Base-by-base conservation (phyloP, 495 filamentous ascomycete species). In the Filosporella fistucella region DNA sequence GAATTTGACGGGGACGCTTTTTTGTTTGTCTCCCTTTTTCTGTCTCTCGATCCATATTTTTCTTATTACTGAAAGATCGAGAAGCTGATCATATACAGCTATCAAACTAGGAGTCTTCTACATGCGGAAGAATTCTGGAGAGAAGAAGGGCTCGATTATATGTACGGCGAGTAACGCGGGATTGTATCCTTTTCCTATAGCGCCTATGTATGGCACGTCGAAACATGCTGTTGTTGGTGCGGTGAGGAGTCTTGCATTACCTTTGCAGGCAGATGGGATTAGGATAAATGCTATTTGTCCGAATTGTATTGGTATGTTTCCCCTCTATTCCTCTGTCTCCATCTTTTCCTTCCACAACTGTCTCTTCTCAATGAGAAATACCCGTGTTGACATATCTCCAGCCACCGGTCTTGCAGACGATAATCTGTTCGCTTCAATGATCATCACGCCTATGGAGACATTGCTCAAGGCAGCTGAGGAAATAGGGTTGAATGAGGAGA, bases 131-230 rank as follows among this genome's bases (percentile, higher is more conserved):
- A 78, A 76, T 32, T 6, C 38, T 30, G 14, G 53, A 0, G 43
- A 50, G 39, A 63, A 61, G 14, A 66, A 68, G 17, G 76, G 76
- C 0, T 63, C 61, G 9, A 73, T 81, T 23, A 67, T 79, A 33
- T 81, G 77, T 62, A 79, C 76, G 2, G 69, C 75, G 0, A 77
- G 74, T 2, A 78, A 78, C 58, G 76, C 72, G 5, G 77, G 77
- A 0, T 36, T 79, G 7, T 79, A 81, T 40, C 66, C 75, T 0
- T 76, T 81, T 47, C 71, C 76, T 2, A 65, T 71, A n/a, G 71
- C 74, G 4, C 77, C 77, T 2, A 43, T 79, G 1, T 81, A 81
- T 45, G 66, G 71, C 1, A 63, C 68, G 11, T 67, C 71, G 17
- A 81, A 81, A 51, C 60, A 67, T 26, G 77, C 64, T 13, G 61